Evolutionary conservation across 305 asterid genomes (phyloP).

Genomic region (Withania somnifera): DNA sequence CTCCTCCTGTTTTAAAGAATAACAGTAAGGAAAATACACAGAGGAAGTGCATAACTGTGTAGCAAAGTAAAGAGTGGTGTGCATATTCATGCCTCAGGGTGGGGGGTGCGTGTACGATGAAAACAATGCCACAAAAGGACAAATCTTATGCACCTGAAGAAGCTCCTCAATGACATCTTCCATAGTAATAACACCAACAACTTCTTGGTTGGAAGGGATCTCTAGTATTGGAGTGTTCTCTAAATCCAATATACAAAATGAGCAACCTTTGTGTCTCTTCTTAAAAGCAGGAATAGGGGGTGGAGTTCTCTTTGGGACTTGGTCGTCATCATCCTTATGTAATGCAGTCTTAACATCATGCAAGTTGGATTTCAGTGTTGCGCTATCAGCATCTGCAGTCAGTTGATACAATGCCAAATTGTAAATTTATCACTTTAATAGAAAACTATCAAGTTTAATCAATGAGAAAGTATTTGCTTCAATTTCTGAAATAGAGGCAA

Average conservation of each 20-base stretch:
- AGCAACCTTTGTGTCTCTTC: slow-evolving; percentile 84
- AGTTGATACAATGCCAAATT: background rate
- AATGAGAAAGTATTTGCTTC: background rate
- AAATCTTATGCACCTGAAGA: slow-evolving; percentile 59
- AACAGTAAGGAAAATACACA: background rate
- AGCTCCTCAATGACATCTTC: slow-evolving; percentile 99
- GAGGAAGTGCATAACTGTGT: background rate
- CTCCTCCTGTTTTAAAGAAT: slow-evolving; percentile 59
- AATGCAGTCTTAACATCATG: slow-evolving; percentile 19
- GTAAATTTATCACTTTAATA: background rate
- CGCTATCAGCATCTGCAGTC: slow-evolving; percentile 34
- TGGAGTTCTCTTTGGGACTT: slow-evolving; percentile 52
- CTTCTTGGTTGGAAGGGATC: slow-evolving; percentile 62
- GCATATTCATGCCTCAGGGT: background rate
- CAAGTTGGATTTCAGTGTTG: slow-evolving; percentile 24
- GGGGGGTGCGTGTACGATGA: background rate
- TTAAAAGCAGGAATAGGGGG: slow-evolving; percentile 86
- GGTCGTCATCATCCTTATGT: slow-evolving; percentile 32
- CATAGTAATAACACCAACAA: slow-evolving; percentile 90
- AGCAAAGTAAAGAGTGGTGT: background rate
- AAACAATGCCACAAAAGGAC: background rate
- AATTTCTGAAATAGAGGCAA: background rate
- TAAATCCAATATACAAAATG: slow-evolving; percentile 83
- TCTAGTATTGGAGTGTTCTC: slow-evolving; percentile 73
- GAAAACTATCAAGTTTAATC: background rate